Evolutionary conservation across 2,329 filamentous ascomycete genomes (phyloP).

Genomic region (Verticillium isaacii): DNA sequence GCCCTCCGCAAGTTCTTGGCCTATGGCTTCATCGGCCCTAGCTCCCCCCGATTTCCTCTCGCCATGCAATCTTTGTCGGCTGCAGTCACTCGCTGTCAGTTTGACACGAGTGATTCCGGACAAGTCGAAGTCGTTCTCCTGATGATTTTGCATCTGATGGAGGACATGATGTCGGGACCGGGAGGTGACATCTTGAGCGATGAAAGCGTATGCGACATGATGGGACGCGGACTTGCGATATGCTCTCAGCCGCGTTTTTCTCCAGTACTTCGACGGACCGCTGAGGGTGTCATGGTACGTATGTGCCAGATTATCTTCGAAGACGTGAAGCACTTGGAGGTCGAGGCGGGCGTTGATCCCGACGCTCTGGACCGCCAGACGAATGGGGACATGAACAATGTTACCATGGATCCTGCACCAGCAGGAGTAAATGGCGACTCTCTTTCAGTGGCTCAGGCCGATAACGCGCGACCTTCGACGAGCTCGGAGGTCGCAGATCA

Average conservation of each 20-base stretch:
- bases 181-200: conserved; percentile 93
- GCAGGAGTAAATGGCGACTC: neutral
- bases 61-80: conserved; percentile 94
- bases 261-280: conserved; percentile 82
- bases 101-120: conserved; percentile 91
- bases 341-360: conserved; percentile 64
- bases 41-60: conserved; percentile 80
- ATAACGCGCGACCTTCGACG: neutral
- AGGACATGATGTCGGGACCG: conserved; percentile 92
- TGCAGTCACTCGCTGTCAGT: conserved; percentile 94
- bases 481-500: neutral
- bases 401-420: conserved; percentile 66
- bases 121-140: conserved; percentile 94
- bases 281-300: conserved; percentile 94
- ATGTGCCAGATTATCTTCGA: conserved; percentile 99
- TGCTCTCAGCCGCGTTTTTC: conserved; percentile 92
- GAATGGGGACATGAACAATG: conserved; percentile 64
- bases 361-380: conserved; percentile 62
- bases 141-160: conserved; percentile 95
- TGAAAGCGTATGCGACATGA: conserved; percentile 98
- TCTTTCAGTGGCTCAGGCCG: neutral
- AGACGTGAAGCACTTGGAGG: conserved; percentile 80
- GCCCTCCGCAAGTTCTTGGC: conserved; percentile 95
- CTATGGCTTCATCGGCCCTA: conserved; percentile 81
- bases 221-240: conserved; percentile 95